These are phyloP conservation scores for Rhizopogon vulgaris DNA, from an alignment of 768 basidiomycete species.

Conservation along the genomic window DNA sequence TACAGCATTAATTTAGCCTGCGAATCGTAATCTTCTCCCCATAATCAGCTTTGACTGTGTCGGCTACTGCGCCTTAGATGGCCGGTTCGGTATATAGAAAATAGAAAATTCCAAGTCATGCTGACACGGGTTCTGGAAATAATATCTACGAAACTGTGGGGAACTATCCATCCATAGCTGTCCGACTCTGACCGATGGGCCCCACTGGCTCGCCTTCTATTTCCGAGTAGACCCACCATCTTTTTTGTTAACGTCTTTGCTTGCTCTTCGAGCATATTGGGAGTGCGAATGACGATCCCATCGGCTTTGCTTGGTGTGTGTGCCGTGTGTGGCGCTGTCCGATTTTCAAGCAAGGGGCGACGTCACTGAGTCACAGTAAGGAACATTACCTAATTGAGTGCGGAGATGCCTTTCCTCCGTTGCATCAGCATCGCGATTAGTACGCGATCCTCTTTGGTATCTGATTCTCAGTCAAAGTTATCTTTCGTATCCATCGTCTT, in stretches of 20 bases:
- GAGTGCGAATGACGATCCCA: not conserved
- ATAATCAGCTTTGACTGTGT: not conserved
- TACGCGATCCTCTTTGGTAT: not conserved
- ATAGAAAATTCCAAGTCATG: not conserved
- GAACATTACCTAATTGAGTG: not conserved
- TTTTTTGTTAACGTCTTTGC: too few relatives aligned
- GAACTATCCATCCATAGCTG: too few relatives aligned
- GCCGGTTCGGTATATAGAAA: not conserved
- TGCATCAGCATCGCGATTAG: not conserved
- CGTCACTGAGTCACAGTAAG: not conserved
- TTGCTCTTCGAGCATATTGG: too few relatives aligned
- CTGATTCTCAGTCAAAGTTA: not conserved
- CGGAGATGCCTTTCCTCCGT: not conserved
- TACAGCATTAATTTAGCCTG: not conserved
- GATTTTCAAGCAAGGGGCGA: not conserved
- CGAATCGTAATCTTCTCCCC: not conserved
- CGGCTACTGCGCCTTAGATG: not conserved
- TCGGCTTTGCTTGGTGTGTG: too few relatives aligned
- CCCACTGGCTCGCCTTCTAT: not conserved
- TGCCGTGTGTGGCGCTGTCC: not conserved
- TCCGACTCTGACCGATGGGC: not conserved
- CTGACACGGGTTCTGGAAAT: not conserved
- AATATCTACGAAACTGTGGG: too few relatives aligned
- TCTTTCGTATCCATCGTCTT: not conserved
- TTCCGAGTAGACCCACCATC: not conserved